A percentile compares a stretch with the other conserved stretches of the same genome.
phyloP scores from a whole-genome alignment of 257 asterid species.

The Osmanthus fragrans region DNA sequence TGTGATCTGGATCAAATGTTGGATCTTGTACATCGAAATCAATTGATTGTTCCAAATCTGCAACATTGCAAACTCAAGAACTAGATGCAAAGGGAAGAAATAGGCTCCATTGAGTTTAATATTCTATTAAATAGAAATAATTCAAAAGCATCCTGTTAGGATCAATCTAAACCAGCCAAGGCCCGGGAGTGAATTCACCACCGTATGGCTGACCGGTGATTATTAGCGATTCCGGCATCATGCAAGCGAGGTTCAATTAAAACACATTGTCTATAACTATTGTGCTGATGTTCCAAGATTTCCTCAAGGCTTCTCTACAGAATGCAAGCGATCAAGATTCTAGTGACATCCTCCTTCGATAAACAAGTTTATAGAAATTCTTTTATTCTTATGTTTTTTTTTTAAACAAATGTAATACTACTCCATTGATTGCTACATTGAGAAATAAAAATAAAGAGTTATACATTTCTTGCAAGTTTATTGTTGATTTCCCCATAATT shows the following conservation, averaged over 20 bases:
- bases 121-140: too few relatives aligned
- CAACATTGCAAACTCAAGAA: constrained; percentile 1
- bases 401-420: too few relatives aligned
- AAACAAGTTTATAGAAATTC: neutral
- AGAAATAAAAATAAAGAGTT: too few relatives aligned
- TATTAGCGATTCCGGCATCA: too few relatives aligned
- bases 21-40: neutral
- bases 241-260: constrained; percentile 25
- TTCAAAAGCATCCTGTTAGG: too few relatives aligned
- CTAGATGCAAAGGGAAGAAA: constrained; percentile 20
- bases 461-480: neutral
- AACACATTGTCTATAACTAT: constrained; percentile 22
- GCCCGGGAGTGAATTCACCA: too few relatives aligned
- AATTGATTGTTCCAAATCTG: neutral
- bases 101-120: too few relatives aligned
- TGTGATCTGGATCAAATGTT: constrained; percentile 8
- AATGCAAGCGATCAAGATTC: constrained; percentile 24
- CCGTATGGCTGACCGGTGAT: too few relatives aligned
- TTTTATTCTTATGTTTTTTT: neutral
- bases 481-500: neutral
- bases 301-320: constrained; percentile 21
- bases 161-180: too few relatives aligned
- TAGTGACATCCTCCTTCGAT: neutral
- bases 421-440: neutral
- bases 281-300: constrained; percentile 21